These are phyloP conservation scores for Prototheca wickerhamii DNA, from an alignment of 163 green algal species.

Conservation along the genomic window DNA sequence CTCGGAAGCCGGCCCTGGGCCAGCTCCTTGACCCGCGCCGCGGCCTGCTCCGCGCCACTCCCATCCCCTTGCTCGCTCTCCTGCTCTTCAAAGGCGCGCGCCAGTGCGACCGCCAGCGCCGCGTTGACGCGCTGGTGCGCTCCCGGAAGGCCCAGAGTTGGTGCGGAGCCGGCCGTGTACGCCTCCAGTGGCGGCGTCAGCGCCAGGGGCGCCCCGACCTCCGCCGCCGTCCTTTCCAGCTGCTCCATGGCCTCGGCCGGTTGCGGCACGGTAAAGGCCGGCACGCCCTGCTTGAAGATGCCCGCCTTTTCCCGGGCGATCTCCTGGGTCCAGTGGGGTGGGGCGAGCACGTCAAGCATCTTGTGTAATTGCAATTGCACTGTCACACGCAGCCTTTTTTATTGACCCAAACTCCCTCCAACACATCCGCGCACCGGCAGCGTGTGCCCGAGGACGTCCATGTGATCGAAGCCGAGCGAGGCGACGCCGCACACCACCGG, in stretches of 20 bases:
- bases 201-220: constrained; percentile 28
- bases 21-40: neutral
- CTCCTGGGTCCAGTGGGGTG: no score
- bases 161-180: constrained; percentile 9
- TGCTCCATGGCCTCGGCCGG: constrained; percentile 62
- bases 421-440: constrained; percentile 37
- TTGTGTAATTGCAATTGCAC: neutral
- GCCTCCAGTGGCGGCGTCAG: constrained; percentile 20
- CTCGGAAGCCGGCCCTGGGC: constrained; percentile 22
- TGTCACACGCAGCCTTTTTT: neutral
- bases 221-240: constrained; percentile 47
- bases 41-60: neutral
- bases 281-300: constrained; percentile 78
- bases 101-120: constrained; percentile 71
- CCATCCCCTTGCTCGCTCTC: neutral
- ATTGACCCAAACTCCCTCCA: neutral
- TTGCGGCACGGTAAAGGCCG: constrained; percentile 75
- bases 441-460: constrained; percentile 87
- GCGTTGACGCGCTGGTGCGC: constrained; percentile 84
- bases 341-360: neutral
- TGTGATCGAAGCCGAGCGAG: constrained; percentile 92
- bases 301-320: constrained; percentile 96
- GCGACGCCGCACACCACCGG: constrained; percentile 75
- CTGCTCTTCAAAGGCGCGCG: constrained; percentile 47
- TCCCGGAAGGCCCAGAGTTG: constrained; percentile 55